Evolutionary conservation across 345 rosid genomes (phyloP).

Genomic region (Euphorbia lathyris): DNA sequence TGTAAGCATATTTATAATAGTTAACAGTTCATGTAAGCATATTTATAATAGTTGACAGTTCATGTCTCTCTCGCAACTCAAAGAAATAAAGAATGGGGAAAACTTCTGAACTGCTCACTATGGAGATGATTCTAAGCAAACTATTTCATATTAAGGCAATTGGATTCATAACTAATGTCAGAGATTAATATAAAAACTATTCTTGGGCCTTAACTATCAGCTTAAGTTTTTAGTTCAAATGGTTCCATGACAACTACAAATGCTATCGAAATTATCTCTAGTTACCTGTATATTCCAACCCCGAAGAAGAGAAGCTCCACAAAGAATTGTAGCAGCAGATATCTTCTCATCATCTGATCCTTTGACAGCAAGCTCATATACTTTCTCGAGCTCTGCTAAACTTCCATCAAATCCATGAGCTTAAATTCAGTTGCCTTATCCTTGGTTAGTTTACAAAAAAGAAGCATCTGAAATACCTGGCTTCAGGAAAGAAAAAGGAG

Average conservation of each 20-base stretch:
- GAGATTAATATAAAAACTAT: too few relatives aligned
- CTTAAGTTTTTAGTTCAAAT: too few relatives aligned
- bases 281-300: slow-evolving; percentile 96
- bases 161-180: slow-evolving; percentile 3
- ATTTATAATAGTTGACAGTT: too few relatives aligned
- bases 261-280: neutral
- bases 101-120: too few relatives aligned
- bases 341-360: slow-evolving; percentile 93
- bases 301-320: slow-evolving; percentile 90
- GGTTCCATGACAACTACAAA: too few relatives aligned
- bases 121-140: slow-evolving; percentile 1
- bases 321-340: slow-evolving; percentile 83
- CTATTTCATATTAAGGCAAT: neutral
- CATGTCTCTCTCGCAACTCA: too few relatives aligned
- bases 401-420: slow-evolving; percentile 92
- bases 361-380: slow-evolving; percentile 78
- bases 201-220: too few relatives aligned
- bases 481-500: slow-evolving; percentile 61
- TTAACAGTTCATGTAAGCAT: too few relatives aligned
- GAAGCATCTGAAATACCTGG: slow-evolving; percentile 62
- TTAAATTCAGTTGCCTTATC: slow-evolving; percentile 74
- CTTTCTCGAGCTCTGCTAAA: slow-evolving; percentile 91
- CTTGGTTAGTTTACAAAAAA: slow-evolving; percentile 65
- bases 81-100: too few relatives aligned
- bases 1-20: neutral